These are phyloP conservation scores for Rhodotorula sp. DNA, from an alignment of 1,284 basidiomycete genomes.

Conservation along the genomic window DNA sequence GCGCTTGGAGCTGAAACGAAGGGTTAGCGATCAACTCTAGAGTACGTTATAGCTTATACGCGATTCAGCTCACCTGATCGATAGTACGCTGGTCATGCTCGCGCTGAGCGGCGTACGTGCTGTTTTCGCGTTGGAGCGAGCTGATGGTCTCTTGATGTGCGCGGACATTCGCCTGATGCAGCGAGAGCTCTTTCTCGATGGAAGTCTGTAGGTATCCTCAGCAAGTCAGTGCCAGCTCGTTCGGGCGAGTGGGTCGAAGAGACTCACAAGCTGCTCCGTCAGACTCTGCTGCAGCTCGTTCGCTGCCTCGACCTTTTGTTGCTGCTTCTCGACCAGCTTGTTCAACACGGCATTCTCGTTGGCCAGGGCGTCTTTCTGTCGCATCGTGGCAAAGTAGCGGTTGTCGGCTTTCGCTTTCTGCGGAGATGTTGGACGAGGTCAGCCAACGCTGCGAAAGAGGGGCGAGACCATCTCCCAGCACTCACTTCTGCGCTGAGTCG, in stretches of 20 bases:
- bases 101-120: constrained; percentile 24
- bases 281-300: constrained; percentile 66
- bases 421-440: constrained; percentile 35
- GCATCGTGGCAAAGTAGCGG: constrained; percentile 89
- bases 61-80: constrained; percentile 21
- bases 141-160: constrained; percentile 53
- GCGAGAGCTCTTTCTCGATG: constrained; percentile 56
- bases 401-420: constrained; percentile 91
- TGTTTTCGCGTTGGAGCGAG: constrained; percentile 47
- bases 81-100: constrained; percentile 26
- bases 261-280: constrained; percentile 60
- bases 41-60: neutral
- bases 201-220: constrained; percentile 52
- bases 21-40: no score
- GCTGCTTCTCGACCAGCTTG: constrained; percentile 72
- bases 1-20: constrained; percentile 44
- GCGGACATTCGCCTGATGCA: constrained; percentile 53
- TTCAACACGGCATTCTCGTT: constrained; percentile 69
- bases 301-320: constrained; percentile 69
- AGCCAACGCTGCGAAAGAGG: constrained; percentile 4
- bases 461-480: neutral
- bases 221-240: neutral
- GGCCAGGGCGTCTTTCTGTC: constrained; percentile 80
- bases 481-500: constrained; percentile 51
- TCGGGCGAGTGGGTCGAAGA: neutral